Conservation (phyloP, 345 rosid genomes). For the Odontarrhena argentea region DNA sequence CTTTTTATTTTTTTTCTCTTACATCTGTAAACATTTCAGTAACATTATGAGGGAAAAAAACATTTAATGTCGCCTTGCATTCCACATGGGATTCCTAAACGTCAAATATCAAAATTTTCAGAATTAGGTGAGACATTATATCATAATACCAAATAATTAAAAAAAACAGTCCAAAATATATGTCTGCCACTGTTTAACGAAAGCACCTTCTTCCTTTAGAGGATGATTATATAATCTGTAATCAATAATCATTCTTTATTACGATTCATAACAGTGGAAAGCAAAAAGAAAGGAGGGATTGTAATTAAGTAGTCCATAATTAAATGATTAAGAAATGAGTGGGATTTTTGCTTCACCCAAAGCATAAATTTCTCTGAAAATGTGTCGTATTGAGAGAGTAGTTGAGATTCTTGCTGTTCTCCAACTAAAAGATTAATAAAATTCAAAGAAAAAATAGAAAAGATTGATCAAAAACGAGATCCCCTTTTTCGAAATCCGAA, state of each 20-base stretch:
- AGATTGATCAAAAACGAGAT: slow-evolving; percentile 35
- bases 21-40: slow-evolving; percentile 26
- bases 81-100: slow-evolving; percentile 40
- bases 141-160: neutral
- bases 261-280: neutral
- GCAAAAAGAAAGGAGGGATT: slow-evolving; percentile 8
- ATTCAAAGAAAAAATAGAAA: neutral
- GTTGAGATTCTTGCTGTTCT: slow-evolving; percentile 56
- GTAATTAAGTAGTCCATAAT: neutral
- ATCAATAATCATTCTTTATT: too few relatives aligned
- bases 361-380: slow-evolving; percentile 26
- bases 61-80: slow-evolving; percentile 31
- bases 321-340: slow-evolving; percentile 36
- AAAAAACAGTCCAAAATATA: slow-evolving; percentile 20
- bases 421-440: slow-evolving; percentile 34
- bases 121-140: slow-evolving; percentile 37
- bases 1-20: slow-evolving; percentile 27
- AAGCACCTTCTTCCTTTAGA: neutral
- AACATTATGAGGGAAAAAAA: neutral
- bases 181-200: slow-evolving; percentile 24
- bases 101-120: slow-evolving; percentile 26
- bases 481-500: slow-evolving; percentile 53
- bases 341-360: slow-evolving; percentile 37
- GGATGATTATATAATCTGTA: neutral
- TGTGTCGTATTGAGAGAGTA: slow-evolving; percentile 44